Base-by-base conservation (phyloP, 768 basidiomycete genomes). In the Imleria badia region DNA sequence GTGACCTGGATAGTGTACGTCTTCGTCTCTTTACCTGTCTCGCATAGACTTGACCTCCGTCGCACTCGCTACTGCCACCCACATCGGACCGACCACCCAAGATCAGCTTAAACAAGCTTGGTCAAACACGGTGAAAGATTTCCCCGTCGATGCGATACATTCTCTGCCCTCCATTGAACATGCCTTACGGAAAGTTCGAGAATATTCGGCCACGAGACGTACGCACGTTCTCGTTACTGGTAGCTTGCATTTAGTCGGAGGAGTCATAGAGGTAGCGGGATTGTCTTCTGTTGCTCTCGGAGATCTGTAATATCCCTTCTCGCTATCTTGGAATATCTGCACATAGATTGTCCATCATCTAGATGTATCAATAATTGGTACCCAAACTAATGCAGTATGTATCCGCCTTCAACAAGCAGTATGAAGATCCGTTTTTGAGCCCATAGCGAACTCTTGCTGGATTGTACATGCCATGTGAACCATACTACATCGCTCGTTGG, bases 181-280 rank as follows among this genome's bases (percentile, higher is more conserved):
- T 66, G 93, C 95, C 5, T 77, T 98, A n/a, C 75, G 78, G 30
- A 64, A 83, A 23, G 80, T 93, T 5, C 78, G 84, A 13, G 63
- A 71, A 3, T 63, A 83, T n/a, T 58, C 67, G 6, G 57, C 65
- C 6, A 61, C 67, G 3, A 65, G 60, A 39, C 64, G 72, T 1
- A 68, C 73, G 13, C 78, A 88, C 52, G 83, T 94, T n/a, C 76
- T 99, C 15, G 94, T 96, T 7, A 81, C 93, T 3, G 97, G 97
- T 5, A 97, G 94, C 71, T 69, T 99, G 58, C 95, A 95, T 73
- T 80, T 99, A 15, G 86, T 98, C 8, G 97, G 97, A 19, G 97
- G 97, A 3, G 77, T 94, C 13, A 88, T 98, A 50, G 96, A 98
- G 66, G 94, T 91, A 14, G 90, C 94, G 17, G 87, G 85, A 20